Conservation (phyloP, 2,329 filamentous ascomycete species). For the Colletotrichum nymphaeae region DNA sequence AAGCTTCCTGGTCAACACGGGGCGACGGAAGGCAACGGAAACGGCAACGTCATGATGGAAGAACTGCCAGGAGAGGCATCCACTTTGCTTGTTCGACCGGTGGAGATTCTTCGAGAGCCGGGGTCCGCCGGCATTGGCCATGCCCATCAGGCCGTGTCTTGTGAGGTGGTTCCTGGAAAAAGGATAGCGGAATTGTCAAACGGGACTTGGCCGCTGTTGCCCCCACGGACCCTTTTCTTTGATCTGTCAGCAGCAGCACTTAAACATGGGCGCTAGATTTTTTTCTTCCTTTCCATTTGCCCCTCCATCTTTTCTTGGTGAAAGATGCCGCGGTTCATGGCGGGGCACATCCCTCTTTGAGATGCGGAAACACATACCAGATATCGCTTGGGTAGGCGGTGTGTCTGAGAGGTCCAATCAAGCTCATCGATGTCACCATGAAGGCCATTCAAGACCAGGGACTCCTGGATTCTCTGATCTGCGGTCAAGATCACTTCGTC, state of each 20-base stretch:
- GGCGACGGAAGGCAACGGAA: conserved; percentile 17
- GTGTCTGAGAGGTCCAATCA: not conserved
- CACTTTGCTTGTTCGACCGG: not conserved
- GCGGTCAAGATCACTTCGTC: not conserved
- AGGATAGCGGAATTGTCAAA: conserved; percentile 5
- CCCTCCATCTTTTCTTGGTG: conserved; percentile 7
- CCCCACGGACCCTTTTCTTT: not conserved
- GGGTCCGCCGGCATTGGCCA: not conserved
- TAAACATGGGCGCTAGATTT: not conserved
- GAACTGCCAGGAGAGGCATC: not conserved
- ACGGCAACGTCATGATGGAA: conserved; percentile 33
- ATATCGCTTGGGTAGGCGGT: not conserved
- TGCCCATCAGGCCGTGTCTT: not conserved
- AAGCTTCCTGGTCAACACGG: not conserved
- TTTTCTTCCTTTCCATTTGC: conserved; percentile 17
- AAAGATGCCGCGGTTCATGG: conserved; percentile 28
- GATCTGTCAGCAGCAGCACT: conserved; percentile 14
- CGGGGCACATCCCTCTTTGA: not conserved
- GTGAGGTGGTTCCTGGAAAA: conserved; percentile 20
- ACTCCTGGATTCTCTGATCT: not conserved
- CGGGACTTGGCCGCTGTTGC: not conserved
- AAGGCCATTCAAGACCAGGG: not conserved
- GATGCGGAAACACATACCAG: not conserved
- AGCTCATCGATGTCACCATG: not conserved
- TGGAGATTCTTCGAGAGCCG: not conserved